Evolutionary conservation across 768 basidiomycete species (phyloP).

Genomic region (Tylopilus rubrobrunneus): DNA sequence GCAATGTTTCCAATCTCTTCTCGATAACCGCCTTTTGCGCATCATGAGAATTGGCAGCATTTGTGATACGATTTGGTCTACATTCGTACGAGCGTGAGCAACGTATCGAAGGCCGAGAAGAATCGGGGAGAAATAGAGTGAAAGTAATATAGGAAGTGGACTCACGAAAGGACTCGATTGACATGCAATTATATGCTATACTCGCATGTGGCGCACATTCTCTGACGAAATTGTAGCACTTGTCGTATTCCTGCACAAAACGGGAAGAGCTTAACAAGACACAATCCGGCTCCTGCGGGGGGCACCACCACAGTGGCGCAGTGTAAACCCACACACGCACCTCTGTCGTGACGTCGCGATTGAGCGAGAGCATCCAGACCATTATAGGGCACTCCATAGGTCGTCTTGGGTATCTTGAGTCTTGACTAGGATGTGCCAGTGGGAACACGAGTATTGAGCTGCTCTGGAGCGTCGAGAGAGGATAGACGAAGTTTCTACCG

Average conservation of each 20-base stretch:
- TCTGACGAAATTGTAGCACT: conserved; percentile 47
- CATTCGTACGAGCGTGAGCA: neutral
- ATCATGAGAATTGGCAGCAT: conserved; percentile 83
- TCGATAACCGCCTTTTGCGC: conserved; percentile 75
- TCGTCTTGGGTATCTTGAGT: no score
- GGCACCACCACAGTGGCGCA: conserved; percentile 6
- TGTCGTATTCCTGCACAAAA: conserved; percentile 63
- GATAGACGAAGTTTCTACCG: no score
- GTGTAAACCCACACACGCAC: conserved; percentile 36
- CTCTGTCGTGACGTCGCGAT: conserved; percentile 65
- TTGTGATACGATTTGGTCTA: conserved; percentile 70
- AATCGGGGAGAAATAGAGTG: neutral
- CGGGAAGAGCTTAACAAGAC: neutral
- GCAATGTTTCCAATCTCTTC: conserved; percentile 68
- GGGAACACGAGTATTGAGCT: no score
- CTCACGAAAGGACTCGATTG: conserved; percentile 68
- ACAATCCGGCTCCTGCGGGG: neutral
- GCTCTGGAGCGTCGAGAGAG: no score
- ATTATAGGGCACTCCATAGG: conserved; percentile 61
- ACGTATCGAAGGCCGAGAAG: neutral
- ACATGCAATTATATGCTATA: conserved; percentile 50
- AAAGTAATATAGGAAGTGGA: conserved; percentile 2
- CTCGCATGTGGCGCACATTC: conserved; percentile 57
- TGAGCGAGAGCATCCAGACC: conserved; percentile 78
- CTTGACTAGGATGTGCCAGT: no score